Percentiles rank a stretch among this genome's conserved stretches.
phyloP scores from a whole-genome alignment of 768 basidiomycete genomes.

The Auricularia sp. region DNA sequence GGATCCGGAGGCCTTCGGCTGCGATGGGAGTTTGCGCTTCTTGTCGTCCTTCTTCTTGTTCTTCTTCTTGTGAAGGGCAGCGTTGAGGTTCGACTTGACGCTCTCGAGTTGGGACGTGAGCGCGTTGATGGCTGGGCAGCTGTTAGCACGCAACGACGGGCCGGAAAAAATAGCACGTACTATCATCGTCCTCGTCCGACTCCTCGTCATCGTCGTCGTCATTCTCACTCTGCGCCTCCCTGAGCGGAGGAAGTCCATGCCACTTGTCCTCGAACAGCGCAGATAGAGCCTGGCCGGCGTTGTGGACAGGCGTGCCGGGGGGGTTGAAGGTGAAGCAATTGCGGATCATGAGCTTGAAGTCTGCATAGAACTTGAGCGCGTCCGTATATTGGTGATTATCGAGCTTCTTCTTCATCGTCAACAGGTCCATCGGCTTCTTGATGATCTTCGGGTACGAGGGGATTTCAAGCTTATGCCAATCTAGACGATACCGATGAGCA shows the following conservation, averaged over 20 bases:
- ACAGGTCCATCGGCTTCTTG: conserved; percentile 93
- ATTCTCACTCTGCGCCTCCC: conserved; percentile 41
- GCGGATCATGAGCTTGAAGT: conserved; percentile 89
- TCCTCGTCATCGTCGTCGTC: conserved; percentile 52
- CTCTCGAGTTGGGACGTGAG: conserved; percentile 79
- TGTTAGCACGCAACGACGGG: conserved; percentile 13
- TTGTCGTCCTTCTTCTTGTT: conserved; percentile 65
- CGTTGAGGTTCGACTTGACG: conserved; percentile 55
- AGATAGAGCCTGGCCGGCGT: conserved; percentile 78
- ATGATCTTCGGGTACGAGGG: conserved; percentile 81
- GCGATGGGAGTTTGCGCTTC: conserved; percentile 48
- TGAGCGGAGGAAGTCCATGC: conserved; percentile 60
- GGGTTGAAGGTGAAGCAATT: conserved; percentile 95
- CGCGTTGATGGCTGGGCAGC: conserved; percentile 54
- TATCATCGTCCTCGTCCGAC: conserved; percentile 44
- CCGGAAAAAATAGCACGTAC: conserved; percentile 34
- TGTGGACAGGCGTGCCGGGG: conserved; percentile 73
- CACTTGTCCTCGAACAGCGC: conserved; percentile 89
- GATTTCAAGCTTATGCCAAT: conserved; percentile 67
- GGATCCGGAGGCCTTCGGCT: conserved; percentile 51
- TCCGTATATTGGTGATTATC: conserved; percentile 65
- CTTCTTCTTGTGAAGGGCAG: conserved; percentile 47
- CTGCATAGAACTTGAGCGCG: conserved; percentile 75
- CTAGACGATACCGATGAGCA: conserved; percentile 29
- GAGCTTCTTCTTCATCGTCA: conserved; percentile 80